Conservation (phyloP, 176 grass and related monocot species). For the Musa beccarii region DNA sequence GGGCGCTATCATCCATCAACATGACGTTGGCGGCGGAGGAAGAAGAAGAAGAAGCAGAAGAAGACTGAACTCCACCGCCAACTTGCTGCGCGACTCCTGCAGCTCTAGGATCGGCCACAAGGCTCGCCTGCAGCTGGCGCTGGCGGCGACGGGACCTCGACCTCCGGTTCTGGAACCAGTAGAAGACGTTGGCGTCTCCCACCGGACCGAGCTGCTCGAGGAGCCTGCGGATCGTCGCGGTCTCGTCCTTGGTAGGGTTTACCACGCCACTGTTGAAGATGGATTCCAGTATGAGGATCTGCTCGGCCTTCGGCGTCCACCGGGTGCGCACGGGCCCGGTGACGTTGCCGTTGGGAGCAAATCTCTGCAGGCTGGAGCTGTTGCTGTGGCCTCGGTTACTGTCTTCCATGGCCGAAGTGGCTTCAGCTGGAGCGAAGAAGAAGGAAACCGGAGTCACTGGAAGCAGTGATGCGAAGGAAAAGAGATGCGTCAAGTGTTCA, state of each 20-base stretch:
- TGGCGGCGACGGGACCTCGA: constrained; percentile 80
- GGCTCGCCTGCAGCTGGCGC: constrained; percentile 80
- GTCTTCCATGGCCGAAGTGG: not conserved
- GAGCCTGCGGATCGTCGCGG: constrained; percentile 80
- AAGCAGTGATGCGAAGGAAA: too few relatives aligned
- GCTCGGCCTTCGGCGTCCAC: constrained; percentile 90
- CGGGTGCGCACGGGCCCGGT: constrained; percentile 61
- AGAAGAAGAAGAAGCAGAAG: not conserved
- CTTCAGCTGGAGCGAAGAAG: not conserved
- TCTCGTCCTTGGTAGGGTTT: constrained; percentile 92
- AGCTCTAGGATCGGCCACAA: constrained; percentile 16
- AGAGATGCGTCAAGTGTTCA: too few relatives aligned
- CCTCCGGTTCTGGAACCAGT: constrained; percentile 91
- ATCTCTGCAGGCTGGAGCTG: constrained; percentile 17
- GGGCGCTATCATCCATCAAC: constrained; percentile 32
- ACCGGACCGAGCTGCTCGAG: constrained; percentile 74
- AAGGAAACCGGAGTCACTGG: not conserved
- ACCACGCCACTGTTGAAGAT: constrained; percentile 98
- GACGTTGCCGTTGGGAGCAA: constrained; percentile 13
- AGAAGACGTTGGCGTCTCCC: constrained; percentile 91
- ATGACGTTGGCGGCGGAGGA: not conserved
- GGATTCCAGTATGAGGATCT: constrained; percentile 92
- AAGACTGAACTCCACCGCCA: not conserved
- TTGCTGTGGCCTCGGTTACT: not conserved
- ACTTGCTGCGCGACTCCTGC: not conserved